A percentile compares a stretch with the other conserved stretches of the same genome.
phyloP scores from a whole-genome alignment of 2,329 filamentous ascomycete species.

The Magnaporthiopsis incrustans region DNA sequence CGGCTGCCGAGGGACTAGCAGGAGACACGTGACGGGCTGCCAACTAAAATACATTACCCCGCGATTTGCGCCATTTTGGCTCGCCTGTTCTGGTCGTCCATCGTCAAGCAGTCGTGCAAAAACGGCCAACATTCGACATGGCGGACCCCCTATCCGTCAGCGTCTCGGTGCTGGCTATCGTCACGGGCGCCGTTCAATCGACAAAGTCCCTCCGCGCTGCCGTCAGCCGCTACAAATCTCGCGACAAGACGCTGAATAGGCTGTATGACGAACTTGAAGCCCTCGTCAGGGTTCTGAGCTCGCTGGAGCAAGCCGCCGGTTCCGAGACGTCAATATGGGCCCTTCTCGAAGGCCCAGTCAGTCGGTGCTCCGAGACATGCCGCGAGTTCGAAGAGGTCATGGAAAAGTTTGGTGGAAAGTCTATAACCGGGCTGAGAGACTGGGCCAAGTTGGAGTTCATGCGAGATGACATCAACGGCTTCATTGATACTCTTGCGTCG shows the following conservation, averaged over 20 bases:
- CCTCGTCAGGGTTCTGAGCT: conserved; percentile 23
- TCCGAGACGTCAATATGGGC: conserved; percentile 18
- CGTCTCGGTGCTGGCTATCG: conserved; percentile 17
- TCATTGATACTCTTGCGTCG: conserved; percentile 27
- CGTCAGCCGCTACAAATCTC: not conserved
- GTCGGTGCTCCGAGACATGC: conserved; percentile 27
- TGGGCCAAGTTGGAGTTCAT: conserved; percentile 33
- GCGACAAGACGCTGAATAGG: not conserved
- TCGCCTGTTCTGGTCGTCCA: too few relatives aligned
- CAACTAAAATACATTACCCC: too few relatives aligned
- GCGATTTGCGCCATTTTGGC: too few relatives aligned
- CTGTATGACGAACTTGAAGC: conserved; percentile 24
- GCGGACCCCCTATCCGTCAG: not conserved
- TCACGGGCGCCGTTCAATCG: conserved; percentile 26
- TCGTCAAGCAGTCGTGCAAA: too few relatives aligned
- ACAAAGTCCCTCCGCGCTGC: conserved; percentile 21
- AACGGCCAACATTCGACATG: not conserved
- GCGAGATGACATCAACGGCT: conserved; percentile 29
- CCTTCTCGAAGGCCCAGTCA: conserved; percentile 27
- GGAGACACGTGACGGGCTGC: too few relatives aligned
- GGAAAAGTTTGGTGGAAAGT: conserved; percentile 24
- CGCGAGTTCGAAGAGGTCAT: conserved; percentile 27
- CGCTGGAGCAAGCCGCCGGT: conserved; percentile 18
- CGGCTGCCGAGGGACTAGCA: too few relatives aligned
- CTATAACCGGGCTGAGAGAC: conserved; percentile 26